Evolutionary conservation across 306 rosid species (phyloP), one percentile per base, ranked within the genome.

Genomic region (Prunus persica): DNA sequence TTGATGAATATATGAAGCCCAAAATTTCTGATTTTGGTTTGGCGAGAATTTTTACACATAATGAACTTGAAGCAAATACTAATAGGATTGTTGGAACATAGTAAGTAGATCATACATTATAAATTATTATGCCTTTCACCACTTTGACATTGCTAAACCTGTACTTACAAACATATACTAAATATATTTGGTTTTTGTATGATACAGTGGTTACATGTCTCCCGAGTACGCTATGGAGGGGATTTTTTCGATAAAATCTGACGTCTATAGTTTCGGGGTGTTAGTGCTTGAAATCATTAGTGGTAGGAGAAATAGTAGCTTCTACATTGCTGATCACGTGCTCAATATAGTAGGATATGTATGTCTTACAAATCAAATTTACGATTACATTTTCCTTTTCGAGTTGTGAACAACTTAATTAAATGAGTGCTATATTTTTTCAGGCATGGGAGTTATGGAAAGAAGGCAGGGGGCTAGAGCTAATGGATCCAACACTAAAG

Each of bases 21-120:
- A 57, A 57, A 22, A 57, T 57, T 25, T 77, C 13, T 6, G 78
- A 76, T 81, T 81, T 81, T 76, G 75, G 81, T 32, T 19, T 76
- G 72, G 78, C 78, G 9, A 76, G 49, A 46, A 67, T 67, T 5
- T 25, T 67, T 6, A 25, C 12, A 2, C 43, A 14, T 3, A 32
- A 56, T 67, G 74, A 68, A 46, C 3, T 50, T 3, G 67, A 24
- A 76, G 73, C 22, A 66, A 77, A 13, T 19, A 77, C 75, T 6
- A 43, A 2, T 12, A 56, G 75, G 24, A 46, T 68, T 56, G 80
- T 43, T n/a, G 69, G 80, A 30, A 67, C 69, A 56, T 25, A 25
- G 80, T 68, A 22, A 57, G 46, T 76, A 22, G 2, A 56, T 11
- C 9, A 56, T 20, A 10, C 2, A 22, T 20, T 56, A 27, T 57